Evolutionary conservation across 371 early-diverging fungal species (phyloP), one percentile per base, ranked within the genome.

Genomic region (Syncephalastrum racemosum): DNA sequence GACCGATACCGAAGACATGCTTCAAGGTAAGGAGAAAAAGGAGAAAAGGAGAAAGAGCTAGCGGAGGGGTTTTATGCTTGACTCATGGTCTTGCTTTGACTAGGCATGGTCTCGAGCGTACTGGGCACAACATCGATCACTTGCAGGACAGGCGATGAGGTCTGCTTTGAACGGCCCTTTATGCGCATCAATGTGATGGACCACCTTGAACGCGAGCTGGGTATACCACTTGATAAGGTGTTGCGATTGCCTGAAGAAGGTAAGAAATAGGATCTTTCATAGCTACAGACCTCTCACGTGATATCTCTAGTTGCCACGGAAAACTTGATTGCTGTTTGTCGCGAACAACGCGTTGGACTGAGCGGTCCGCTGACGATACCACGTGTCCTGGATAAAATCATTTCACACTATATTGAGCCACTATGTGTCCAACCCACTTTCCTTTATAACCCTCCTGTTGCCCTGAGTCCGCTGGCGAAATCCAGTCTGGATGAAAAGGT

Each of bases 391-490:
- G 99, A 99, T 69, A 88, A 89, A 59, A 68, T 99, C 2, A 91
- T 98, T n/a, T 91, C 92, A 4, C 80, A 86, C 43, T 86, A 82
- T 56, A 90, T 99, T 58, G 99, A 99, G 69, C 94, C 93, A 4
- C 70, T 86, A 54, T 99, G 97, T 68, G 69, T 83, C 3, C 89
- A 94, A 57, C 99, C 99, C 0, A 97, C 99, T 1, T 98, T 99
- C 69, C 66, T 99, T 27, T 83, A 81, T 53, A 91, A 91, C 25
- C 99, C 98, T 56, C 99, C 99, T 14, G 64, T 87, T 18, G 80
- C 88, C 24, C 90, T 98, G 85, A 95, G 95, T 40, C 99, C 99
- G 4, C 79, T 99, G 15, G 95, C 99, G 5, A 99, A 99, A 60
- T 79, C 80, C 41, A 75, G 79, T 27, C 57, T 55, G 2, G 64